Percentiles rank a stretch among this genome's conserved stretches.
Conservation (phyloP, 23 red algal genomes). For the Cyanidioschyzon merolae region DNA sequence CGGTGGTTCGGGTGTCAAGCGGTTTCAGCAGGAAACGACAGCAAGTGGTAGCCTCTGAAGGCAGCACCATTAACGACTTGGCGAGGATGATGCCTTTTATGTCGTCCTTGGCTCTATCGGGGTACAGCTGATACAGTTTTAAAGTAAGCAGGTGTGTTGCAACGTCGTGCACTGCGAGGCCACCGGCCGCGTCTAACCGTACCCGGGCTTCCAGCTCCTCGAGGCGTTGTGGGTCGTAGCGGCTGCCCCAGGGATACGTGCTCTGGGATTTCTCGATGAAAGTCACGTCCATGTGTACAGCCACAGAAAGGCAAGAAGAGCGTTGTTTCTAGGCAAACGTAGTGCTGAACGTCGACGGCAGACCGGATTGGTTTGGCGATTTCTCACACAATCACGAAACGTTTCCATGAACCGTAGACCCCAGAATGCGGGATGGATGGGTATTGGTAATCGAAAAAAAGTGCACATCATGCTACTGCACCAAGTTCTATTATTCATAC, state of each 20-base stretch:
- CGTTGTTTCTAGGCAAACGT: too few relatives aligned
- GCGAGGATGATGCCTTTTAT: neutral
- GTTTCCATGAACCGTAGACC: too few relatives aligned
- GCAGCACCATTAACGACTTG: neutral
- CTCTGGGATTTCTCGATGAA: neutral
- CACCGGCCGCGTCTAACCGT: neutral
- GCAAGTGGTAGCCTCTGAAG: neutral
- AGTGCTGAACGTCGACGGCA: too few relatives aligned
- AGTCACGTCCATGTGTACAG: neutral
- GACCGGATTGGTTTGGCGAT: too few relatives aligned
- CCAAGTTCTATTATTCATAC: too few relatives aligned
- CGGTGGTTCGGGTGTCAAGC: neutral
- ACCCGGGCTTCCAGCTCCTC: neutral
- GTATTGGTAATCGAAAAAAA: too few relatives aligned
- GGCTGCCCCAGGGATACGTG: neutral
- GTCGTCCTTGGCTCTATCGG: neutral
- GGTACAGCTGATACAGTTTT: constrained; percentile 7
- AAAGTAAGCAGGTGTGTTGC: neutral
- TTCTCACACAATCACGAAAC: too few relatives aligned
- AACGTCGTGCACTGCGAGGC: neutral
- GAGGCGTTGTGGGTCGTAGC: neutral
- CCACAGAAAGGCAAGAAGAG: too few relatives aligned
- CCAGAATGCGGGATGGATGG: too few relatives aligned
- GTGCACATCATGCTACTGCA: too few relatives aligned
- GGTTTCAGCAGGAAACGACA: neutral